These are phyloP conservation scores for Anthracocystis setariae DNA, from an alignment of 1,284 basidiomycete genomes.

Conservation along the genomic window DNA sequence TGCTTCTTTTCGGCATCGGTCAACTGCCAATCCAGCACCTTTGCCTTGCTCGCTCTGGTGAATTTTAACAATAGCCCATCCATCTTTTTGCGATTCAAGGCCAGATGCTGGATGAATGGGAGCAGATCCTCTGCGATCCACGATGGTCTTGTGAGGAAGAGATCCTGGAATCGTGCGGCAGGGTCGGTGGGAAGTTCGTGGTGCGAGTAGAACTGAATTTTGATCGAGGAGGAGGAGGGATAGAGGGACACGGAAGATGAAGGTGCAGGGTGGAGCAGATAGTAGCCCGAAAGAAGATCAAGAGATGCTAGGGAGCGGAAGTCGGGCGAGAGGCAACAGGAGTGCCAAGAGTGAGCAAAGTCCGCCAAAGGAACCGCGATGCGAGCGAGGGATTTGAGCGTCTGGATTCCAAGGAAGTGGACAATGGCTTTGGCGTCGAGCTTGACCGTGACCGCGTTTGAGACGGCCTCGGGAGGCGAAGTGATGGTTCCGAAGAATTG, in stretches of 20 bases:
- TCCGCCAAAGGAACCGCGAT: constrained; percentile 27
- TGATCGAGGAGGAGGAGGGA: constrained; percentile 17
- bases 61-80: constrained; percentile 59
- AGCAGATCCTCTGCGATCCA: constrained; percentile 64
- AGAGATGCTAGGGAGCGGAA: constrained; percentile 21
- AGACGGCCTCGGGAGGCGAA: neutral
- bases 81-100: constrained; percentile 40
- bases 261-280: constrained; percentile 52
- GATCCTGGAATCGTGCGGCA: constrained; percentile 61
- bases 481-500: constrained; percentile 54
- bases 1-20: constrained; percentile 26
- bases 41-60: constrained; percentile 38
- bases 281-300: constrained; percentile 35
- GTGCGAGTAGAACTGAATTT: constrained; percentile 60
- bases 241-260: constrained; percentile 24
- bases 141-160: constrained; percentile 57
- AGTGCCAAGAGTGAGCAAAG: constrained; percentile 34
- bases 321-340: constrained; percentile 23
- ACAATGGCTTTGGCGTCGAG: constrained; percentile 42
- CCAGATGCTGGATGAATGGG: constrained; percentile 67
- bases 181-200: constrained; percentile 58
- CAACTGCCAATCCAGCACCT: constrained; percentile 43
- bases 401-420: constrained; percentile 50
- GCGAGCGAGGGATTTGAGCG: constrained; percentile 37
- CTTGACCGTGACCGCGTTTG: constrained; percentile 6